Evolutionary conservation across 371 early-diverging fungal genomes (phyloP), one percentile per base, ranked within the genome.

Genomic region (Phascolomyces articulosus): DNA sequence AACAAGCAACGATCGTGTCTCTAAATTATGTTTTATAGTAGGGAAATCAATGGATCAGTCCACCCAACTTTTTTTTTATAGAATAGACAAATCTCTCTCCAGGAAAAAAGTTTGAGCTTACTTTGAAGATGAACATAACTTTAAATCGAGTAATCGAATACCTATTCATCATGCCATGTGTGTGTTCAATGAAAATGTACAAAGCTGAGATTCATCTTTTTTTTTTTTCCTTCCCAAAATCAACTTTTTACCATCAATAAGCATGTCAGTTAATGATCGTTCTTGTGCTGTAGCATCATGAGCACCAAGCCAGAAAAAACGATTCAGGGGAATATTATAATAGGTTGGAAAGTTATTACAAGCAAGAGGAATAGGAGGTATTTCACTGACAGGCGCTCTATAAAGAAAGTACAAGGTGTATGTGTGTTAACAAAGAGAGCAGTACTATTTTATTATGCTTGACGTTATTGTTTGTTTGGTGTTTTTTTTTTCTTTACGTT

Each of bases 331-430:
- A 51, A 80, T 29, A 1, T 74, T 40, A 28, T 66, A 60, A 11
- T 74, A 67, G 20, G 78, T 65, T 0, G 81, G 76, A 20, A 66
- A 74, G 7, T 72, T 74, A 44, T 80, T 80, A 53, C 81, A 80
- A 34, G 78, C 74, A 16, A 38, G 44, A 23, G 70, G 65, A 18
- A 13, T 18, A 24, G 41, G 18, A 28, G 54, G 62, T 54, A 34
- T 16, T 54, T 23, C 10, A 9, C 64, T 47, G 57, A 55, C 58
- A 24, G 57, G 64, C 16, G 64, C 64, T 15, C 64, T 64, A 20
- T 13, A 9, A 34, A 34, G 11, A 34, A 11, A 1, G 9, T 11
- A 34, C 34, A 34, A 34, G n/a, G 31, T 28, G 7, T 56, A 18
- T 29, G 15, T 4, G 21, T 56, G 34, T 26, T 21, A 38, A 3